phyloP scores from a whole-genome alignment of 768 basidiomycete species.

The Mycena pura region DNA sequence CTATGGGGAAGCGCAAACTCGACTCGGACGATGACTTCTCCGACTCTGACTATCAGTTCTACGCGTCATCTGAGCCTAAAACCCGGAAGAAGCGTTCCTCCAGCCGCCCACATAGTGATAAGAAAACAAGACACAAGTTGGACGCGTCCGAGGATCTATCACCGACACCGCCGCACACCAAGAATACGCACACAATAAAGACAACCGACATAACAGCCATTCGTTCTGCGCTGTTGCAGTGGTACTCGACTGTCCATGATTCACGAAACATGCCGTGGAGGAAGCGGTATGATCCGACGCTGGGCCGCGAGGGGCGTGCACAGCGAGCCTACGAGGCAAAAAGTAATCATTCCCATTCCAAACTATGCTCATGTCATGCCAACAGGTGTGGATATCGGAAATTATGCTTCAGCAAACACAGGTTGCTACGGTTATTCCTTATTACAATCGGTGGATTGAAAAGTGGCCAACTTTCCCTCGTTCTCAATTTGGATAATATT shows the following conservation, averaged over 20 bases:
- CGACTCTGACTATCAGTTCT: slow-evolving; percentile 16
- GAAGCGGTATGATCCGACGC: slow-evolving; percentile 65
- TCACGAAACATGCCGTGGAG: slow-evolving; percentile 92
- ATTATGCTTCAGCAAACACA: slow-evolving; percentile 98
- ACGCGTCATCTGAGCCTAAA: slow-evolving; percentile 12
- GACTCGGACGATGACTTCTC: slow-evolving; percentile 11
- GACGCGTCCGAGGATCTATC: slow-evolving; percentile 18
- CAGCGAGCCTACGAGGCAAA: slow-evolving; percentile 92
- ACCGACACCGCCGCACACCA: slow-evolving; percentile 43
- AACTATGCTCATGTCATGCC: neutral
- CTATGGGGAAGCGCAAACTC: slow-evolving; percentile 24
- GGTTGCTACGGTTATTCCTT: slow-evolving; percentile 91
- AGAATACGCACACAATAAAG: slow-evolving; percentile 56
- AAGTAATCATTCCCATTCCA: neutral
- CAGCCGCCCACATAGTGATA: slow-evolving; percentile 2
- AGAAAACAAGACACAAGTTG: slow-evolving; percentile 19
- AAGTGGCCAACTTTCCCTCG: slow-evolving; percentile 52
- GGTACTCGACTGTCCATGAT: slow-evolving; percentile 75
- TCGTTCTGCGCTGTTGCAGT: slow-evolving; percentile 60
- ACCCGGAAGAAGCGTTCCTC: slow-evolving; percentile 3
- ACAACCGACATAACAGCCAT: slow-evolving; percentile 41
- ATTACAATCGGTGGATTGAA: slow-evolving; percentile 88
- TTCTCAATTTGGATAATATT: slow-evolving; percentile 9
- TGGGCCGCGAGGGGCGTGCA: slow-evolving; percentile 64
- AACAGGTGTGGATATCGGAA: slow-evolving; percentile 87